Base-by-base conservation (phyloP, 2,329 filamentous ascomycete genomes). In the Biscogniauxia sp. region DNA sequence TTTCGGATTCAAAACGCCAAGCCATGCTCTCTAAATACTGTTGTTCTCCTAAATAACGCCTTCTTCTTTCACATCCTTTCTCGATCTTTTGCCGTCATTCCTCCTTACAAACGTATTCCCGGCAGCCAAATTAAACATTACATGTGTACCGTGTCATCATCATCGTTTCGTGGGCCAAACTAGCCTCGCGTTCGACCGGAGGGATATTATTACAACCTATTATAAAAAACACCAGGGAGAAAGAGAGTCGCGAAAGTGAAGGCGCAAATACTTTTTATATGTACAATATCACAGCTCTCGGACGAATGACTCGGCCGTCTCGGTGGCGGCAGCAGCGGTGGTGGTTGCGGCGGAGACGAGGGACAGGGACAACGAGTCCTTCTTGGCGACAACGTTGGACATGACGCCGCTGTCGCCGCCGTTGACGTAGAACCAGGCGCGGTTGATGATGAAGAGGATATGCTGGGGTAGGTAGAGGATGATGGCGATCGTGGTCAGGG, bases 391-490 rank as follows among this genome's bases (percentile, higher is more conserved):
- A 19, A 72, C 53, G 60, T 83, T 79, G 13, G 66, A 64, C 13
- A 62, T 65, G 54, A 53, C 54, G 51, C 64, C 61, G 59, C 64
- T 66, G 61, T 86, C 84, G 73, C 97, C 93, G 68, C 95, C 95
- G 66, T 89, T 88, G 76, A 92, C 91, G 82, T 99, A 99, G 82
- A 97, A 99, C 86, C 92, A 96, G 57, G 92, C 88, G 73, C 94
- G 90, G 73, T 88, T 87, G 72, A 89, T 85, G 70, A 99, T 88
- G 74, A 92, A 89, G 71, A 86, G 83, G 71, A 98, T 80, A 79
- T 98, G 94, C 72, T 96, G 90, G 11, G 95, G 95, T 19, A 99
- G 91, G 82, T 99, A 99, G 66, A 98, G 87, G 66, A 91, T 89
- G 57, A 88, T 88, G 68, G 93, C 95, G 73, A 96, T 93, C 70